A percentile compares a stretch with the other conserved stretches of the same genome.
These are phyloP conservation scores for Pseudozyma hubeiensis DNA, from an alignment of 1,284 basidiomycete genomes.

Conservation along the genomic window DNA sequence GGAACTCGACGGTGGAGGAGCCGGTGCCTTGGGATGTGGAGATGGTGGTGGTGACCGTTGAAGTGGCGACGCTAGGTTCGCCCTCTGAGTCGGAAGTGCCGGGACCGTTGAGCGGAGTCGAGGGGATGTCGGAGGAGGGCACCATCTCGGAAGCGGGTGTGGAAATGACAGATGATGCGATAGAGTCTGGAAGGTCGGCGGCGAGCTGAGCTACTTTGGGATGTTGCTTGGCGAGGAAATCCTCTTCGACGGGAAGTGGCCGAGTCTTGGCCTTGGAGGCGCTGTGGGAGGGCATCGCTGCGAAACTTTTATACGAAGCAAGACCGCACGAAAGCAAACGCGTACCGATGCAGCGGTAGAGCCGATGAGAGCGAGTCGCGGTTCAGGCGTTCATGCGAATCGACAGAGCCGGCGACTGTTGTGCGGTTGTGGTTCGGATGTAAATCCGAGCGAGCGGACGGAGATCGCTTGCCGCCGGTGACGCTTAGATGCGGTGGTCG, in stretches of 20 bases:
- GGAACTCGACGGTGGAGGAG: slow-evolving; percentile 41
- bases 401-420: not conserved
- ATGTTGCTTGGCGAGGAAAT: slow-evolving; percentile 27
- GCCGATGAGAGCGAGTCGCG: not conserved
- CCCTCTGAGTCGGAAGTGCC: slow-evolving; percentile 39
- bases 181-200: slow-evolving; percentile 11
- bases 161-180: slow-evolving; percentile 12
- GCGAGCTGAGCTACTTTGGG: slow-evolving; percentile 25
- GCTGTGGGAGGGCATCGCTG: slow-evolving; percentile 17
- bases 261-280: slow-evolving; percentile 4
- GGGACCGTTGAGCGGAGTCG: slow-evolving; percentile 21
- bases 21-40: slow-evolving; percentile 33
- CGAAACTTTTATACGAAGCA: not conserved
- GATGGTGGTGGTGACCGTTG: slow-evolving; percentile 52
- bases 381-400: not conserved
- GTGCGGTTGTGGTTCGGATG: not conserved
- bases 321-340: not conserved
- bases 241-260: slow-evolving; percentile 25
- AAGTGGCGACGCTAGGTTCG: slow-evolving; percentile 40
- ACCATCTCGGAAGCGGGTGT: slow-evolving; percentile 33
- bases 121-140: slow-evolving; percentile 23
- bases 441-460: not conserved
- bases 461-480: not conserved
- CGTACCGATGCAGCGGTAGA: too few species aligned
- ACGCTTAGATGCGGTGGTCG: not conserved